phyloP scores from a whole-genome alignment of 352 stramenopile species.

The Phytophthora megakarya region DNA sequence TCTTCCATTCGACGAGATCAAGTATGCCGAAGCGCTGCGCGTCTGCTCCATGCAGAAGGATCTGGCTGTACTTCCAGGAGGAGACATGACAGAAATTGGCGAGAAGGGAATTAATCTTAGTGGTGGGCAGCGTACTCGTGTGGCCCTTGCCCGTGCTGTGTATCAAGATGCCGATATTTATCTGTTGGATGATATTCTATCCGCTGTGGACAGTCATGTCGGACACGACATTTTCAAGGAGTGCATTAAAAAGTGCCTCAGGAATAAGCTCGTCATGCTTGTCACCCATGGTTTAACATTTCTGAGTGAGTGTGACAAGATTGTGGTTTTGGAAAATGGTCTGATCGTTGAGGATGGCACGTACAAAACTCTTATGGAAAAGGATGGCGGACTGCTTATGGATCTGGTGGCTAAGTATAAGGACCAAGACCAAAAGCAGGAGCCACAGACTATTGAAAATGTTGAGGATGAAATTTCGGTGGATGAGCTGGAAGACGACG shows the following conservation, averaged over 20 bases:
- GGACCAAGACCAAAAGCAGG: slow-evolving; percentile 50
- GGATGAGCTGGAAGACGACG: slow-evolving; percentile 50
- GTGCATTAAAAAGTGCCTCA: slow-evolving; percentile 57
- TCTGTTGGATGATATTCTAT: slow-evolving; percentile 95
- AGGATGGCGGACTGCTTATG: slow-evolving; percentile 65
- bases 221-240: slow-evolving; percentile 91
- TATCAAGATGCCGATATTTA: slow-evolving; percentile 89
- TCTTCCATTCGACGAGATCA: slow-evolving; percentile 62
- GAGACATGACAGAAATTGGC: slow-evolving; percentile 95
- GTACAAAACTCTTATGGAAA: slow-evolving; percentile 76
- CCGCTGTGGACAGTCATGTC: slow-evolving; percentile 95
- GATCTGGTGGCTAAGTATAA: slow-evolving; percentile 67
- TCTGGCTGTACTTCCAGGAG: slow-evolving; percentile 56
- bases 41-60: slow-evolving; percentile 64
- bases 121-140: slow-evolving; percentile 92
- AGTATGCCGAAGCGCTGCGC: slow-evolving; percentile 62
- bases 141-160: slow-evolving; percentile 77
- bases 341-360: slow-evolving; percentile 68
- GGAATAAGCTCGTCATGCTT: slow-evolving; percentile 85
- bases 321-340: slow-evolving; percentile 64
- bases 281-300: slow-evolving; percentile 75
- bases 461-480: slow-evolving; percentile 39
- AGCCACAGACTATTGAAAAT: slow-evolving; percentile 47
- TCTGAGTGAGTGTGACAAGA: slow-evolving; percentile 61
- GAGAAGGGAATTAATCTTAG: slow-evolving; percentile 96